Base-by-base conservation (phyloP, 768 basidiomycete species). In the Ramaria rubella region DNA sequence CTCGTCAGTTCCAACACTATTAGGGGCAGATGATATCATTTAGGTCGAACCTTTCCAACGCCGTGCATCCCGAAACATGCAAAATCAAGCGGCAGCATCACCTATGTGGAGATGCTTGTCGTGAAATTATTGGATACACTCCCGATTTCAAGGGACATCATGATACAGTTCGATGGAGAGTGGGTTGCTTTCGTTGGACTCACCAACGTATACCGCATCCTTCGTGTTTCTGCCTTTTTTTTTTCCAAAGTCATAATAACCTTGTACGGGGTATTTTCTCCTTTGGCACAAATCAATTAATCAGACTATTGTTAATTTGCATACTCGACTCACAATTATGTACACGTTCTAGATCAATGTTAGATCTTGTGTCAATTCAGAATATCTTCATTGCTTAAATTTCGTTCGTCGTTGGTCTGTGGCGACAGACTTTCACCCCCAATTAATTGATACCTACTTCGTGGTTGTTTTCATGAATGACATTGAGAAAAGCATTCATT, bases 1-100 rank as follows among this genome's bases (percentile, higher is more conserved):
- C 90, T 3, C 93, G 92, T n/a, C 91, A 94, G 71, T 94, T 94
- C 72, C 94, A 94, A 72, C 85, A 90, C 60, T 92, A 95, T 72
- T 95, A 94, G 68, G 76, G 92, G 60, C 77, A 90, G 56, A 95
- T 94, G 43, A 85, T 94, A 49, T 94, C 94, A 74, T 94, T 95
- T 80, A 80, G 92, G 59, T 86, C 83, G 61, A 92, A 95, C 62
- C 90, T 52, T 86, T 95, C 77, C 79, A 89, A 30, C 71, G 72
- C 23, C 44, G 72, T 79, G 7, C 77, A 80, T 49, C 78, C 82
- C 14, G 91, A 90, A 33, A 93, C 92, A 67, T 93, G 90, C 63
- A 90, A 94, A 66, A 70, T 94, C 63, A 93, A 90, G 68, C 77
- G 90, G 55, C 80, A 93, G 36, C 81, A 77, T 43, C 82, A 85